Base-by-base conservation (phyloP, 2,329 filamentous ascomycete genomes). In the Polytolypa hystricis region DNA sequence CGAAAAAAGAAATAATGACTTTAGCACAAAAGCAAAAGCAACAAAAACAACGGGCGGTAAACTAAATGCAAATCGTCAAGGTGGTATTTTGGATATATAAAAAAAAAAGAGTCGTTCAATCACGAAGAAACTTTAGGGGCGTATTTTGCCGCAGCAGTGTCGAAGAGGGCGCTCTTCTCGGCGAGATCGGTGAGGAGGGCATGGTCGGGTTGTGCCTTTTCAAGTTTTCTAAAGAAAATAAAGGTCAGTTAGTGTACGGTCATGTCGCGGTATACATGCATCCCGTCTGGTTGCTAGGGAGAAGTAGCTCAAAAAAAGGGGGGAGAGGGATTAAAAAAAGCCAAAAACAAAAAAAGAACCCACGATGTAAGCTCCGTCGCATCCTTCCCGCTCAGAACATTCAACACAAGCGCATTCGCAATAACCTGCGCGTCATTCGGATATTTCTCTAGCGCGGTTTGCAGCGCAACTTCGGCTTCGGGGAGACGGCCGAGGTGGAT, bases 141-240 rank as follows among this genome's bases (percentile, higher is more conserved):
- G 62, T 91, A 96, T 65, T 93, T 96, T 17, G 75, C 70, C 14
- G 83, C 84, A 9, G 87, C 87, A 51, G 78, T 78, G 58, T 93
- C 84, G 55, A 96, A 96, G 40, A 86, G 63, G n/a, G 70, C 73
- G 58, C 77, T 84, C 78, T 94, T 96, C 62, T 85, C 84, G 52
- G 77, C 71, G 49, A 93, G 63, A 49, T 94, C 87, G 27, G 61
- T 57, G 39, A 95, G 58, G 43, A 91, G 67, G 21, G 74, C 64
- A 59, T 95, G 86, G 36, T 79, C 62, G 17, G 79, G 72, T 37
- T 81, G 71, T 11, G 65, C 63, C 35, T 69, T 71, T 40, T 54
- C 45, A 46, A 77, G 55, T 16, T 42, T 53, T 18, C 59, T 62
- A 14, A 39, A 20, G 10, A 21, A 10, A 42, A 8, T 8, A 12